Base-by-base conservation (phyloP, 768 basidiomycete genomes). In the Leucosporidium yakuticum region DNA sequence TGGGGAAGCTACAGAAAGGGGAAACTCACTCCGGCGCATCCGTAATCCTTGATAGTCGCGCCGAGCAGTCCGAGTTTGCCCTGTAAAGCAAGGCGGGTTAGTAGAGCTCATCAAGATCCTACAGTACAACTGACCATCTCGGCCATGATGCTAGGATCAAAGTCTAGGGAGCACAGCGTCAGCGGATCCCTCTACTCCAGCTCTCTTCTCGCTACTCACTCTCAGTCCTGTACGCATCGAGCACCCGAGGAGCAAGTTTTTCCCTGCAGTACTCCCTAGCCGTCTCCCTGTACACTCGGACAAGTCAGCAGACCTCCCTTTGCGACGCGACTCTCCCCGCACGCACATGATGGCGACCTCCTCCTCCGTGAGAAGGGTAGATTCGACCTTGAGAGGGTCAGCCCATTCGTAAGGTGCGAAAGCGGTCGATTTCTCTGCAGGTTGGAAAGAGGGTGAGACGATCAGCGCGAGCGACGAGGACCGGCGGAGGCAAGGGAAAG, bases 1-100 rank as follows among this genome's bases (percentile, higher is more conserved):
- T 14, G 25, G 0, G n/a, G 12, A 11, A 44, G 57, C 39, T 39
- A 23, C 36, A 59, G n/a, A 4, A 39, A 4, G 57, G 36, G 57
- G 1, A 12, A 19, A 39, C 60, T 50, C 32, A 61, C 60, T 17
- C 95, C 94, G 0, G 95, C 94, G 76, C 95, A 98, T 29, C 90
- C 92, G 71, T 96, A 96, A 0, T 91, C 94, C 67, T 87, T 78
- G 71, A 97, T 97, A 0, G 94, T 98, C 3, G 94, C 87, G 0
- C 95, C 95, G 2, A 98, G 82, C 20, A 97, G 80, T 3, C 95
- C 95, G 5, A 97, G 81, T 69, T 86, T 84, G 7, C 95, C 95
- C 68, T 69, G 14, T 44, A 44, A 15, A 44, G 39, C 39, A 44
- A 15, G 14, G 2, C 6, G 39, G 14, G 39, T 44, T 15, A 44